These are phyloP conservation scores for Naganishia vaughanmartiniae DNA, from an alignment of 768 basidiomycete species.

Conservation along the genomic window DNA sequence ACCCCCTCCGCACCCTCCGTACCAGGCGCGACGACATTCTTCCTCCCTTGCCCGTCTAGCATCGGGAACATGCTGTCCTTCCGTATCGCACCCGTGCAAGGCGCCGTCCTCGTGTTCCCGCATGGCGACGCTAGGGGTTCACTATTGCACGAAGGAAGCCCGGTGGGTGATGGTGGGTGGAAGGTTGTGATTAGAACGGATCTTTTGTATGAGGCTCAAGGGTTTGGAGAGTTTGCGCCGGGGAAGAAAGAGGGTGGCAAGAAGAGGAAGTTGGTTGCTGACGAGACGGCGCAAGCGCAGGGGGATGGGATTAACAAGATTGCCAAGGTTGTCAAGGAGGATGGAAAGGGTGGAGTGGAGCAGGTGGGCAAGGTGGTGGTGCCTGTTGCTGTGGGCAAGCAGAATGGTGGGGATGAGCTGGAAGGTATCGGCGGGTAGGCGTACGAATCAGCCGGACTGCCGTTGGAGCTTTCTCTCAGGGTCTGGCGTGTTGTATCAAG, in stretches of 20 bases:
- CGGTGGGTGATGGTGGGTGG: constrained; percentile 47
- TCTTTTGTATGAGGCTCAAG: constrained; percentile 50
- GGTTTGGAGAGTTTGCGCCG: constrained; percentile 44
- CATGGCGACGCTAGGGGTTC: constrained; percentile 52
- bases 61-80: constrained; percentile 57
- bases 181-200: constrained; percentile 53
- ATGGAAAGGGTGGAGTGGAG: background rate
- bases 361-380: constrained; percentile 22
- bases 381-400: constrained; percentile 26
- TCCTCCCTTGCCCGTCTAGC: constrained; percentile 55
- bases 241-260: constrained; percentile 16
- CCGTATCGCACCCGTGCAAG: constrained; percentile 57
- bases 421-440: constrained; percentile 29
- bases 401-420: constrained; percentile 26
- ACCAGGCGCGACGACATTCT: constrained; percentile 60
- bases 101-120: constrained; percentile 58
- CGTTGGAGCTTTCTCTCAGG: background rate
- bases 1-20: constrained; percentile 33
- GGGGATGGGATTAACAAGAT: constrained; percentile 28
- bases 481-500: too few relatives aligned
- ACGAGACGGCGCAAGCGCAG: background rate
- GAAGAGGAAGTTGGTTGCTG: constrained; percentile 30
- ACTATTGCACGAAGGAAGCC: constrained; percentile 51
- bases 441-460: background rate
- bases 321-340: constrained; percentile 20